These are phyloP conservation scores for Pilatotrama ljubarskyi DNA, from an alignment of 768 basidiomycete genomes.

Conservation along the genomic window DNA sequence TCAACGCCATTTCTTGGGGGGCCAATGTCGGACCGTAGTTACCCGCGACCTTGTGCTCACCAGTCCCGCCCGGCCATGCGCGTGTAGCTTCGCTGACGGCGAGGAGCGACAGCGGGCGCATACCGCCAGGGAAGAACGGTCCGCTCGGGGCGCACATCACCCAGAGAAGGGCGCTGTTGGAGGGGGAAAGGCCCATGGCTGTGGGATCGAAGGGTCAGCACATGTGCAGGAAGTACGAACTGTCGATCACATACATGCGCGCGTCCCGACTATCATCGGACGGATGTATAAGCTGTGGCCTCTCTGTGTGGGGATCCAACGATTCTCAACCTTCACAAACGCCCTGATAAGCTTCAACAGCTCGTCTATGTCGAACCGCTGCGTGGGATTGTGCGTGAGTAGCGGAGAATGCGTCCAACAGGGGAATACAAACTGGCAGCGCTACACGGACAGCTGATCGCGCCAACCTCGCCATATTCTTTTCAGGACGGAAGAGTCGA, in stretches of 20 bases:
- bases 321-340: conserved; percentile 64
- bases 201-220: neutral
- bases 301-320: conserved; percentile 76
- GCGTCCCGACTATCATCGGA: conserved; percentile 63
- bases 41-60: conserved; percentile 50
- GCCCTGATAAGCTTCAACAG: conserved; percentile 58
- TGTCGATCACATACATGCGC: conserved; percentile 31
- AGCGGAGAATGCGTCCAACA: neutral
- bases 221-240: neutral
- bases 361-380: conserved; percentile 46
- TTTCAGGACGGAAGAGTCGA: conserved; percentile 77
- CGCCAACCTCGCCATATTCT: conserved; percentile 84
- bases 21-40: conserved; percentile 40
- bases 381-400: neutral
- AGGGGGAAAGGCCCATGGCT: conserved; percentile 66
- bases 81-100: conserved; percentile 50
- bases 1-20: conserved; percentile 49
- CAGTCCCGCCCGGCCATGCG: conserved; percentile 57
- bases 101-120: conserved; percentile 49
- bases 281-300: conserved; percentile 88
- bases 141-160: conserved; percentile 72
- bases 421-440: conserved; percentile 52
- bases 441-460: conserved; percentile 69
- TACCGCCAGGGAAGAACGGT: conserved; percentile 49
- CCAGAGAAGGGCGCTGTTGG: conserved; percentile 79